Evolutionary conservation across 768 basidiomycete genomes (phyloP).

Genomic region (Phlebiopsis flavidoalba): DNA sequence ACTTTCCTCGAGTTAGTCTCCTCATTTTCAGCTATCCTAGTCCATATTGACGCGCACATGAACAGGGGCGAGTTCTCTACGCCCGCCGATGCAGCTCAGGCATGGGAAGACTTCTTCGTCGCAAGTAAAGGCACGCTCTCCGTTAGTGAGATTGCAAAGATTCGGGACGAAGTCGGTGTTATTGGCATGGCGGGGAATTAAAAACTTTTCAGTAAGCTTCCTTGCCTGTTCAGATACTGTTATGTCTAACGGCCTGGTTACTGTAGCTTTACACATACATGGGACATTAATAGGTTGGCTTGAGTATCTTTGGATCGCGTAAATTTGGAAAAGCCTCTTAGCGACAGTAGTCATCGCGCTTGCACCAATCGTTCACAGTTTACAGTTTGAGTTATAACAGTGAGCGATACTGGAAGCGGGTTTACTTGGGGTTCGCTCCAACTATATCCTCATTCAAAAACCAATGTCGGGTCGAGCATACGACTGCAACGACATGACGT

Average conservation of each 20-base stretch:
- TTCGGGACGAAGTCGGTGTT: slow-evolving; percentile 83
- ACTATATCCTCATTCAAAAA: not conserved
- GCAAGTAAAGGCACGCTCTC: slow-evolving; percentile 78
- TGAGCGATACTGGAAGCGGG: not conserved
- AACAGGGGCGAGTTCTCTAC: slow-evolving; percentile 57
- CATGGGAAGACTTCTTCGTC: slow-evolving; percentile 84
- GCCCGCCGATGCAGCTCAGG: slow-evolving; percentile 57
- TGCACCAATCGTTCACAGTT: not conserved
- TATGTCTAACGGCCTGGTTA: not conserved
- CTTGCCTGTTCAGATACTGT: not conserved
- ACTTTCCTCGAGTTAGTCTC: slow-evolving; percentile 54
- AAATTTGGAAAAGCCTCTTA: not conserved
- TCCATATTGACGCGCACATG: not conserved
- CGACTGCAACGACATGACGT: too few species aligned
- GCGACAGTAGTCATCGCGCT: not conserved
- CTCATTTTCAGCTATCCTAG: slow-evolving; percentile 3
- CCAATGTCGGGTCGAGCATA: too few species aligned
- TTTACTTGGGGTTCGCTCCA: not conserved
- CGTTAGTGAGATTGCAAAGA: slow-evolving; percentile 85
- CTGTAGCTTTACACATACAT: not conserved
- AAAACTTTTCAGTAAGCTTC: slow-evolving; percentile 1
- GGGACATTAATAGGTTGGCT: not conserved
- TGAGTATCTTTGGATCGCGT: not conserved
- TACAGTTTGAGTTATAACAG: not conserved
- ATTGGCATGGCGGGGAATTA: slow-evolving; percentile 84